These are phyloP conservation scores for Paulownia fortunei DNA, from an alignment of 257 asterid species.

Conservation along the genomic window DNA sequence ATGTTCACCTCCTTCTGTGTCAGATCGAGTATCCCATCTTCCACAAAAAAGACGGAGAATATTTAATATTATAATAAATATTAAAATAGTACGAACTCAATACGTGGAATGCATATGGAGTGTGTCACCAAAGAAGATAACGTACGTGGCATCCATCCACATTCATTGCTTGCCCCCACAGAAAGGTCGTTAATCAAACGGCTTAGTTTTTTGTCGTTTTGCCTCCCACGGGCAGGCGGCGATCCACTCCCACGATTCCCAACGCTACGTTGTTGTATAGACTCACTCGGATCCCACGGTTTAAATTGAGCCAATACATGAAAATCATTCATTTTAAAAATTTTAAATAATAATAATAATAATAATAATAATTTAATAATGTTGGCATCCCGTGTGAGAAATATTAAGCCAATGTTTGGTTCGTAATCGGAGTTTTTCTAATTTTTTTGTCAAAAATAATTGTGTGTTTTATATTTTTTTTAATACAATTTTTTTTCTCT, in stretches of 20 bases:
- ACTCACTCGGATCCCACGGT: no score
- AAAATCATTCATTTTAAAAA: no score
- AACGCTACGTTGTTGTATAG: no score
- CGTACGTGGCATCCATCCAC: constrained; percentile 52
- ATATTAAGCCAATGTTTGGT: no score
- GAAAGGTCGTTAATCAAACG: constrained; percentile 38
- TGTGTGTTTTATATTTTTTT: no score
- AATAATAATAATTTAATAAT: no score
- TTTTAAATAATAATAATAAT: no score
- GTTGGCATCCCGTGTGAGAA: no score
- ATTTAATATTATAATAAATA: background rate
- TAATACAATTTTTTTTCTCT: no score
- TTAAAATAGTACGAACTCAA: background rate
- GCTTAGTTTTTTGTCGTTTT: constrained; percentile 40
- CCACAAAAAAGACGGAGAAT: background rate
- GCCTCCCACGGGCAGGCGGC: background rate
- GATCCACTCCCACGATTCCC: constrained; percentile 19
- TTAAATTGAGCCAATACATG: no score
- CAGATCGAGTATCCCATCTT: background rate
- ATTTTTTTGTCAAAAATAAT: no score
- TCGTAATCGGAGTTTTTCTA: no score
- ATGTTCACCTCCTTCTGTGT: constrained; percentile 15
- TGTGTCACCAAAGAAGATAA: constrained; percentile 40
- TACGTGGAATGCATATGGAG: constrained; percentile 44
- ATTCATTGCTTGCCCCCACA: constrained; percentile 14